Base-by-base conservation (phyloP, 2,329 filamentous ascomycete species). In the Niveomyces coronatus region DNA sequence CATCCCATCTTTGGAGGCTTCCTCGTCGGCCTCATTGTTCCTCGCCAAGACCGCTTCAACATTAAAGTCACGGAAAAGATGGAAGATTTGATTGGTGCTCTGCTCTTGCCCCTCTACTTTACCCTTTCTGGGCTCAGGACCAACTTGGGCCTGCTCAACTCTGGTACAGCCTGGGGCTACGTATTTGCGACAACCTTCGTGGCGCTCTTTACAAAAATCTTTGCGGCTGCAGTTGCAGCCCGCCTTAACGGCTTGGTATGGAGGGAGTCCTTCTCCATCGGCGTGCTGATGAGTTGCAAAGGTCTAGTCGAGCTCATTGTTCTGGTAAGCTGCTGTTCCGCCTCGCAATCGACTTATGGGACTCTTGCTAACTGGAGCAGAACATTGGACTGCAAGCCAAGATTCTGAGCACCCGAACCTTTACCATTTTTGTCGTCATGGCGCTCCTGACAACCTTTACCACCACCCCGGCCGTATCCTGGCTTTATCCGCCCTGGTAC, bases 1-100 rank as follows among this genome's bases (percentile, higher is more conserved):
- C 89, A 96, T 56, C 76, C 89, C 40, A 95, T 96, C 54, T 96
- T 96, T 51, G 89, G 89, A 29, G 87, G 82, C 3, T 96, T 96
- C 55, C 68, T 95, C 42, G 76, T 89, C 29, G 89, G 89, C 2
- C 58, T 96, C 18, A 91, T 96, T 41, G 87, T 87, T 48, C 89
- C 88, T 0, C 87, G 91, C 52, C 84, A 94, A 41, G 82, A 84
- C 34, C 85, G 87, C 19, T 94, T 94, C 53, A 83, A 85, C 16
- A 91, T 94, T 59, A 88, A 88, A 48, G 66, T 94, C 28, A 91
- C 86, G 0, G 87, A 94, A 54, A 95, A 95, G 66, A 80, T 96
- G 42, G 89, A 96, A 57, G 89, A 96, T 69, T 64, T 95, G 9
- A 80, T 95, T 20, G 77, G 79, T 0, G 80, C 83, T 1, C 63